phyloP scores from a whole-genome alignment of 345 rosid species.

The Euphorbia peplus region DNA sequence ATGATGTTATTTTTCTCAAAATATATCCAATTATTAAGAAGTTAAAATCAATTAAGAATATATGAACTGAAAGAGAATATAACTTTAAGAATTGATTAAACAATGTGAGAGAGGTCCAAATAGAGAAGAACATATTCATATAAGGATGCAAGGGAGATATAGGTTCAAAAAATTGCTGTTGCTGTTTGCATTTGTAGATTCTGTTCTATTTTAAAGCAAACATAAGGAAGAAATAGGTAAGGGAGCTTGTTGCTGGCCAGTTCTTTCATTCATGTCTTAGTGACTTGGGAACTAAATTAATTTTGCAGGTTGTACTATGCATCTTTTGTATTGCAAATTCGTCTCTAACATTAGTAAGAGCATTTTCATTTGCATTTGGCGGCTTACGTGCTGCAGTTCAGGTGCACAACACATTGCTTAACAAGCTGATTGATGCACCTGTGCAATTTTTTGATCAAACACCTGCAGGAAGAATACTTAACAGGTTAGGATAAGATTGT shows the following conservation, averaged over 20 bases:
- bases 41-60: too few species aligned
- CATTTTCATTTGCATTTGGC: conserved; percentile 94
- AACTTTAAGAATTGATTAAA: too few species aligned
- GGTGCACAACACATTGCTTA: conserved; percentile 62
- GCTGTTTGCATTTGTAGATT: not conserved
- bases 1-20: too few species aligned
- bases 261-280: not conserved
- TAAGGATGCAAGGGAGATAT: too few species aligned
- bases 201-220: not conserved
- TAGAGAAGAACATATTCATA: too few species aligned
- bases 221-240: not conserved
- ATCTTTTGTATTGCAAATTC: conserved; percentile 76
- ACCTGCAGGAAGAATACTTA: conserved; percentile 92
- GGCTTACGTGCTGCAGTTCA: conserved; percentile 74
- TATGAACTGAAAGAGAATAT: too few species aligned
- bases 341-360: conserved; percentile 68
- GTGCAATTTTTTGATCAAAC: conserved; percentile 86
- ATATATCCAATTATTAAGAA: too few species aligned
- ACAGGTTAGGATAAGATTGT: conserved; percentile 51
- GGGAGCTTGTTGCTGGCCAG: conserved; percentile 3
- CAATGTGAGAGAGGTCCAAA: too few species aligned
- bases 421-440: conserved; percentile 76
- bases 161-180: not conserved
- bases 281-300: conserved; percentile 17
- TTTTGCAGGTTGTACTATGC: conserved; percentile 63